Base-by-base conservation (phyloP, 208 protist genomes). In the Tetramitus jugosus region DNA sequence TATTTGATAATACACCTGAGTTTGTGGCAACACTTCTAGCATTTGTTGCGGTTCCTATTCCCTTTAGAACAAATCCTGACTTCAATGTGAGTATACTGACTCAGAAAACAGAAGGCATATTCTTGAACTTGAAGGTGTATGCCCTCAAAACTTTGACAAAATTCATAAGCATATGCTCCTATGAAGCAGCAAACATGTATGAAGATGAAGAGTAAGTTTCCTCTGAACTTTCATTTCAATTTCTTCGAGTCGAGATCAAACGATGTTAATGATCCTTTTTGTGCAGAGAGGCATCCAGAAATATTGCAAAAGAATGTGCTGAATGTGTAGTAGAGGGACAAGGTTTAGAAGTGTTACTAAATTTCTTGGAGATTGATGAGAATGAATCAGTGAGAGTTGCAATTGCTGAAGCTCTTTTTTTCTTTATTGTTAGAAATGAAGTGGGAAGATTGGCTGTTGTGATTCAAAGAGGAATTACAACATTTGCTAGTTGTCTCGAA, bases 381-480 rank as follows among this genome's bases (percentile, higher is more conserved):
- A 26, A 29, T 4, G 3, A 71, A 37, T 33, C 56, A 8, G 26
- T 62, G 29, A 46, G 40, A 33, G 2, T 71, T 33, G 17, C 33
- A 17, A 23, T 71, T 6, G 65, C 33, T 0, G 65, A 71, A 46
- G 17, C 14, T 35, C 49, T 71, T 23, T 71, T 49, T 13, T 43
- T 71, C 10, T 46, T 71, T 33, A 29, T 71, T 35, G 26, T 6
- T 49, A 71, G 65, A 49, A 71, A 71, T 49, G 65, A 71, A 49
- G 20, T 42, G 31, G 65, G n/a, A 10, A 45, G 40, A 49, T 33
- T 71, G 33, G 65, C 65, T 1, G 20, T 71, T 3, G 39, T 71
- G 17, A 40, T 71, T n/a, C 65, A 49, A 49, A 29, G 49, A n/a
- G 65, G 65, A 52, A 33, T 71, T 3, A 6, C 13, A 31, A 4